These are phyloP conservation scores for Takakia lepidozioides DNA, from an alignment of 225 moss, liverwort and hornwort genomes.

Conservation along the genomic window DNA sequence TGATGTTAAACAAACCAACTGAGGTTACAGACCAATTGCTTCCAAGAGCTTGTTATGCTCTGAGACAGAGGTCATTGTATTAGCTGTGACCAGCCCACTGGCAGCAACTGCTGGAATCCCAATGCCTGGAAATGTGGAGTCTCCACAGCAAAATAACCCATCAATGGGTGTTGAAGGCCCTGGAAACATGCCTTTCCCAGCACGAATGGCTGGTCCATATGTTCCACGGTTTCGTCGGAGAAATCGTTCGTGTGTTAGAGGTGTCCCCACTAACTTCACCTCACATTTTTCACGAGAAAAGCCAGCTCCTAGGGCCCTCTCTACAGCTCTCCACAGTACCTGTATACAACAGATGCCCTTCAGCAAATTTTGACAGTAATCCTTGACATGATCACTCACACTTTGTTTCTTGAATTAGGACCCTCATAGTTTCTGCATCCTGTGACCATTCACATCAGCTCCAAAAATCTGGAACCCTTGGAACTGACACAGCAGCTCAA, in stretches of 20 bases:
- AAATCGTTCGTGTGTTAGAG: constrained; percentile 86
- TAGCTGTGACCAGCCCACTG: constrained; percentile 84
- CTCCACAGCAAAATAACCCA: constrained; percentile 77
- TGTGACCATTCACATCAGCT: too few relatives aligned
- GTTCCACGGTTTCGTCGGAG: constrained; percentile 77
- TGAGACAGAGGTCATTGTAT: constrained; percentile 53
- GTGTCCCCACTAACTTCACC: constrained; percentile 77
- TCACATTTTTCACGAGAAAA: constrained; percentile 84
- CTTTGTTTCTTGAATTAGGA: too few relatives aligned
- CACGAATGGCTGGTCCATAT: constrained; percentile 94
- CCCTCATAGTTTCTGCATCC: too few relatives aligned
- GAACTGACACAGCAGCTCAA: too few relatives aligned
- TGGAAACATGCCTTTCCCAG: constrained; percentile 69
- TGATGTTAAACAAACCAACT: background rate
- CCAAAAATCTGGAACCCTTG: too few relatives aligned
- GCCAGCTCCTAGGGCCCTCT: constrained; percentile 60
- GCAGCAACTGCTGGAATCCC: constrained; percentile 96
- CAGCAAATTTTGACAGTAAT: too few relatives aligned
- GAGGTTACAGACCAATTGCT: constrained; percentile 47
- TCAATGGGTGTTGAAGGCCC: constrained; percentile 62
- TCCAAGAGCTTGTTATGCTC: constrained; percentile 62
- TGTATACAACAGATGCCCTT: constrained; percentile 8
- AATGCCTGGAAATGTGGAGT: constrained; percentile 85
- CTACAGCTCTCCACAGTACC: constrained; percentile 96
- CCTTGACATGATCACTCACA: too few relatives aligned